Conservation (phyloP, 2,329 filamentous ascomycete genomes). For the Aspergillus oerlinghausenensis region DNA sequence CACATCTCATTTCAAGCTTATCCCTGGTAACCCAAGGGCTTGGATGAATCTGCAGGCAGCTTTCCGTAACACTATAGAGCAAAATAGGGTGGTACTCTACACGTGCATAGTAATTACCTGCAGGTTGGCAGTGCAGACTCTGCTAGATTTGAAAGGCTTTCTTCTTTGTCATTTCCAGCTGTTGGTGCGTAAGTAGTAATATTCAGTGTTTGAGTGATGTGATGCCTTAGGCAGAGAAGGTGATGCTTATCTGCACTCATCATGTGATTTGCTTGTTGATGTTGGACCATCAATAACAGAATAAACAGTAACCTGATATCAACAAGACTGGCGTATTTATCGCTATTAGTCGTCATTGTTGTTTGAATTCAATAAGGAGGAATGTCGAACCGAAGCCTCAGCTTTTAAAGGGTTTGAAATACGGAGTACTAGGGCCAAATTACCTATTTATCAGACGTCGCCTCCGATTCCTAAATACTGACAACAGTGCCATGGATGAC, state of each 20-base stretch:
- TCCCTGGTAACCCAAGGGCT: neutral
- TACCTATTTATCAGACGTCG: neutral
- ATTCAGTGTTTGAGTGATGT: neutral
- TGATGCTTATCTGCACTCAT: neutral
- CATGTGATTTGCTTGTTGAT: neutral
- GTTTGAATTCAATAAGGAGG: neutral
- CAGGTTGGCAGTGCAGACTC: neutral
- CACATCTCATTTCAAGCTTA: neutral
- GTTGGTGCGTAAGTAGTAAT: neutral
- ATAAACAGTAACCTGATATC: neutral
- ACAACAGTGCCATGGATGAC: conserved; percentile 14
- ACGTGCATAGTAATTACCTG: neutral
- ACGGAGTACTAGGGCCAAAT: too few species aligned
- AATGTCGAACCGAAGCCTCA: neutral
- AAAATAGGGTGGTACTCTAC: neutral
- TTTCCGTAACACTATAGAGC: neutral
- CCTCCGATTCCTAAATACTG: neutral
- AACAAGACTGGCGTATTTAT: neutral
- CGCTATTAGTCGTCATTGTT: neutral
- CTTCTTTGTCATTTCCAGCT: neutral
- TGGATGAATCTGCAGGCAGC: neutral
- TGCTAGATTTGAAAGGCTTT: too few species aligned
- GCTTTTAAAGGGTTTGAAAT: neutral
- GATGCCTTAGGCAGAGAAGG: neutral
- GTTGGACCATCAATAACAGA: neutral